These are phyloP conservation scores for Euphorbia celastroides DNA, from an alignment of 441 rosid genomes.

Conservation along the genomic window DNA sequence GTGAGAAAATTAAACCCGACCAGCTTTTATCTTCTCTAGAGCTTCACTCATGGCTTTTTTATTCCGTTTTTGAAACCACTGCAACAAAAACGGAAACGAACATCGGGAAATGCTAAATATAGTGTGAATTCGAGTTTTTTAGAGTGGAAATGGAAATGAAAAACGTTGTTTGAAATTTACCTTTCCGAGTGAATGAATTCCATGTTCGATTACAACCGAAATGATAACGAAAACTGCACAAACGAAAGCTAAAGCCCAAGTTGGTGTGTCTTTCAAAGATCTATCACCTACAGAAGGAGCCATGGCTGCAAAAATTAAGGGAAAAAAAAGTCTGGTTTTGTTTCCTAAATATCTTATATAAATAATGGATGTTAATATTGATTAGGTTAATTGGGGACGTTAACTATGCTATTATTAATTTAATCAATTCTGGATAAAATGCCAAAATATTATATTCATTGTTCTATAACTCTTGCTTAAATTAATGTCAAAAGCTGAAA, in stretches of 20 bases:
- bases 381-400: neutral
- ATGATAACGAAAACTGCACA: constrained; percentile 43
- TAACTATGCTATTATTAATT: constrained; percentile 9
- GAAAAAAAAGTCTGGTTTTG: neutral
- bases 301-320: constrained; percentile 16
- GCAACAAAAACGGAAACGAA: neutral
- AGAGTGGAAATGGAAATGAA: too few species aligned
- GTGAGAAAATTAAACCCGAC: constrained; percentile 13
- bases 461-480: neutral
- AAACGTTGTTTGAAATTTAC: too few species aligned
- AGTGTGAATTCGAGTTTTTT: too few species aligned
- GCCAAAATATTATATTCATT: neutral
- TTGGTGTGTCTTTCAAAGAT: constrained; percentile 41
- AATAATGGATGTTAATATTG: neutral
- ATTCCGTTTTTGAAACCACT: constrained; percentile 49
- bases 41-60: constrained; percentile 57
- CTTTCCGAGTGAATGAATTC: constrained; percentile 42
- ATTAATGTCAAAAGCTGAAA: too few species aligned
- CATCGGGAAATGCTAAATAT: too few species aligned
- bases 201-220: constrained; percentile 39
- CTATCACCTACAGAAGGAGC: constrained; percentile 34
- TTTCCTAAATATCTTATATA: neutral
- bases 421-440: neutral
- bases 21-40: constrained; percentile 59
- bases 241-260: constrained; percentile 53